phyloP scores from a whole-genome alignment of 192 early-diverging fungal genomes.

The Coemansia sp. region DNA sequence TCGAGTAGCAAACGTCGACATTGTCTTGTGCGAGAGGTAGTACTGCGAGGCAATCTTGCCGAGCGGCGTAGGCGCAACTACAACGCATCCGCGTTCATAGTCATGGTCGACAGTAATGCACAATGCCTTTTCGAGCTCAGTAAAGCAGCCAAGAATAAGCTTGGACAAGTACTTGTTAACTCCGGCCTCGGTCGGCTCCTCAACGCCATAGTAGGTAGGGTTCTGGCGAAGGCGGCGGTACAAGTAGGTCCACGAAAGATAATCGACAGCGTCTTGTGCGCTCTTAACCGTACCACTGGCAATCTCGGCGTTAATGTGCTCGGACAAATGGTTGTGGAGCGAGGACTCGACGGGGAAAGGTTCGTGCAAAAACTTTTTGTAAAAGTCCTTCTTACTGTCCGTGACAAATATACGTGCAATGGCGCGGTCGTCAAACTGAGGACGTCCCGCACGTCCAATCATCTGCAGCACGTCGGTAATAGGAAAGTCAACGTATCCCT shows the following conservation, averaged over 20 bases:
- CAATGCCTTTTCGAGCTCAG: slow-evolving; percentile 66
- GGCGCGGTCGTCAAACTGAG: slow-evolving; percentile 94
- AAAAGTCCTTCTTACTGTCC: slow-evolving; percentile 97
- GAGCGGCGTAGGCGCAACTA: slow-evolving; percentile 68
- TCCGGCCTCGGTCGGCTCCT: slow-evolving; percentile 68
- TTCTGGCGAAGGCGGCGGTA: slow-evolving; percentile 91
- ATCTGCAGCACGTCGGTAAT: slow-evolving; percentile 99
- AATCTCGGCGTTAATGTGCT: slow-evolving; percentile 97
- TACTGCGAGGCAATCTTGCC: slow-evolving; percentile 91
- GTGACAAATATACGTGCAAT: slow-evolving; percentile 93
- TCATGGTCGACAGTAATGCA: slow-evolving; percentile 69
- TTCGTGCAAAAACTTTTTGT: slow-evolving; percentile 96
- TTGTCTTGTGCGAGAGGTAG: slow-evolving; percentile 85
- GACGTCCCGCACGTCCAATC: slow-evolving; percentile 97
- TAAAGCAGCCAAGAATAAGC: slow-evolving; percentile 74
- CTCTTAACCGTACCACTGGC: slow-evolving; percentile 81
- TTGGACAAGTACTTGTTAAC: slow-evolving; percentile 79
- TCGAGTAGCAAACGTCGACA: slow-evolving; percentile 66
- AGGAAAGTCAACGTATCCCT: slow-evolving; percentile 94
- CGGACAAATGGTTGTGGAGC: slow-evolving; percentile 72
- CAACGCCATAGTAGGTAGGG: slow-evolving; percentile 93
- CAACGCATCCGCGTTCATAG: slow-evolving; percentile 19
- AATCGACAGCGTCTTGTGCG: slow-evolving; percentile 95
- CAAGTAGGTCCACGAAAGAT: slow-evolving; percentile 96
- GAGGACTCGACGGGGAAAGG: slow-evolving; percentile 91